phyloP scores from a whole-genome alignment of 495 filamentous ascomycete species.

The Penicillium crystallinum region DNA sequence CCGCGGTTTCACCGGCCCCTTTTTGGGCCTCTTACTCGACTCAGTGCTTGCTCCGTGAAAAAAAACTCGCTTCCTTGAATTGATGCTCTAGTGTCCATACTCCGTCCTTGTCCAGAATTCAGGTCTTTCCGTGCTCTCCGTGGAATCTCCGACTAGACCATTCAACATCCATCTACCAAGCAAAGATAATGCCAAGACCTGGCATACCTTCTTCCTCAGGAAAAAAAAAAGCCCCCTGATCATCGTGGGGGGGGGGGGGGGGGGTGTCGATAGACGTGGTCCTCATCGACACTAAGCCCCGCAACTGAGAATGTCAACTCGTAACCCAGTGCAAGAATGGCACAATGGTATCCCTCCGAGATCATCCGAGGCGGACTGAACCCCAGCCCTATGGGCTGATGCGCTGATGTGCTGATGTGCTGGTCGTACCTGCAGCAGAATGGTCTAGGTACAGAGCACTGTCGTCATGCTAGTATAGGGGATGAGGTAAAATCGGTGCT shows the following conservation, averaged over 20 bases:
- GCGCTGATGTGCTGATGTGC: neutral
- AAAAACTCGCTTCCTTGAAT: slow-evolving; percentile 4
- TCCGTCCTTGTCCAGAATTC: neutral
- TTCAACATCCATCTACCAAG: neutral
- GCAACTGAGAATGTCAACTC: slow-evolving; percentile 4
- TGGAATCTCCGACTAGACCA: neutral
- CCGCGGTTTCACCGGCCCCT: slow-evolving; percentile 15
- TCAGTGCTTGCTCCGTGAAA: slow-evolving; percentile 20
- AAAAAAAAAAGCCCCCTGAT: slow-evolving; percentile 13
- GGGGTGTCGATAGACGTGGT: neutral
- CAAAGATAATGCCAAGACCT: neutral
- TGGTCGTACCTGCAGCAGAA: slow-evolving; percentile 24
- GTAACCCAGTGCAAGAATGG: slow-evolving; percentile 10
- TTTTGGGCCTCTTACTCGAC: slow-evolving; percentile 8
- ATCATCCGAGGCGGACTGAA: slow-evolving; percentile 12
- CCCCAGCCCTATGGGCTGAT: slow-evolving; percentile 15
- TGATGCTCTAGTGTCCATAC: neutral
- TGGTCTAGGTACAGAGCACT: slow-evolving; percentile 13
- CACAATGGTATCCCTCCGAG: slow-evolving; percentile 18
- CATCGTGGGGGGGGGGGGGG: too few species aligned
- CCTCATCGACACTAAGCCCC: slow-evolving; percentile 20
- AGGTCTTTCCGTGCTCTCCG: neutral
- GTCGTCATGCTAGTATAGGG: neutral
- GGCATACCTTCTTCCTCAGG: neutral
- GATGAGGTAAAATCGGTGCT: neutral